phyloP scores from a whole-genome alignment of 1,284 basidiomycete species.

The Leccinum insolens region DNA sequence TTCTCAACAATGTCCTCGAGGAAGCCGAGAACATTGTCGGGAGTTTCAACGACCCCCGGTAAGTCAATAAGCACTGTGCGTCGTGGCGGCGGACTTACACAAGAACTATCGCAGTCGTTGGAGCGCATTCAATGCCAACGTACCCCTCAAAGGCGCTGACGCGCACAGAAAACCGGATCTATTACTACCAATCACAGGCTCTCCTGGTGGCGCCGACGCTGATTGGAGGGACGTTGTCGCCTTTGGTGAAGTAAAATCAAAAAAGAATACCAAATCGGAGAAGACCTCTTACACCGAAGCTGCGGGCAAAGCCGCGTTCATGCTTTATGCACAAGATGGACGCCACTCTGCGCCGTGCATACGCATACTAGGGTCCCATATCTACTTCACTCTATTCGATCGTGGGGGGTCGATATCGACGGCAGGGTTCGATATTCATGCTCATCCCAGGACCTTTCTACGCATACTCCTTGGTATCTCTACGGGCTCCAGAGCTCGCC shows the following conservation, averaged over 20 bases:
- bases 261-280: not conserved
- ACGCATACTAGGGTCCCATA: not conserved
- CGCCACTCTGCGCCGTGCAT: not conserved
- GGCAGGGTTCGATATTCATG: not conserved
- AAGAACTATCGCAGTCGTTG: not conserved
- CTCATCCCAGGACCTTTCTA: not conserved
- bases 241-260: not conserved
- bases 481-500: not conserved
- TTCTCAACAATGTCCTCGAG: not conserved
- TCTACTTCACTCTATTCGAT: not conserved
- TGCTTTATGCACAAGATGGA: not conserved
- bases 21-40: not conserved
- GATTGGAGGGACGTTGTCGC: not conserved
- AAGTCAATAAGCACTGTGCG: not conserved
- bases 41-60: not conserved
- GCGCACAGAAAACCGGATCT: not conserved
- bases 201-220: not conserved
- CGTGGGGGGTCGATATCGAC: not conserved
- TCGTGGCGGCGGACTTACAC: not conserved
- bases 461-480: not conserved
- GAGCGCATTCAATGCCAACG: not conserved
- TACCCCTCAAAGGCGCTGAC: not conserved
- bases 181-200: not conserved
- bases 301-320: not conserved
- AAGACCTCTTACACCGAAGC: not conserved